A percentile compares a stretch with the other conserved stretches of the same genome.
These are phyloP conservation scores for Lecanicillium sp. DNA, from an alignment of 2,329 filamentous ascomycete species.

Conservation along the genomic window DNA sequence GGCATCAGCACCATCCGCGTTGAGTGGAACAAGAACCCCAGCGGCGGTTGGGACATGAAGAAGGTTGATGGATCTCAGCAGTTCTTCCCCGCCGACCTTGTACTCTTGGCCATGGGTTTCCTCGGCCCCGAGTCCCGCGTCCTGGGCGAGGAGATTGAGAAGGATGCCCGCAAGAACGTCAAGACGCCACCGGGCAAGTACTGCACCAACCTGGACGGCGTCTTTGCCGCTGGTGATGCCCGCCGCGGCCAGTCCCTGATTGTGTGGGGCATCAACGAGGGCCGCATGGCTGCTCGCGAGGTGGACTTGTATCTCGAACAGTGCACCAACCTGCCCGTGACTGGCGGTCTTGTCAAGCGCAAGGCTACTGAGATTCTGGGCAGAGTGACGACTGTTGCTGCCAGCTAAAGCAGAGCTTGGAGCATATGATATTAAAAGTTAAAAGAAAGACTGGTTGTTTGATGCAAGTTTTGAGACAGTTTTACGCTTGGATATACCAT, in stretches of 20 bases:
- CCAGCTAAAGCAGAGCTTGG: not conserved
- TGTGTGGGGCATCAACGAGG: conserved; percentile 98
- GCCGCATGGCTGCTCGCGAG: conserved; percentile 84
- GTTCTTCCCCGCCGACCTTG: conserved; percentile 93
- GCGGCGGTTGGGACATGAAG: conserved; percentile 97
- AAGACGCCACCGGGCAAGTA: conserved; percentile 88
- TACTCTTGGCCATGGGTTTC: conserved; percentile 96
- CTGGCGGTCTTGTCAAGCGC: conserved; percentile 85
- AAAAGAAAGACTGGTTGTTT: too few relatives aligned
- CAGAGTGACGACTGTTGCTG: conserved; percentile 8
- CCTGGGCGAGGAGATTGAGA: conserved; percentile 80
- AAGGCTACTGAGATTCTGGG: conserved; percentile 63
- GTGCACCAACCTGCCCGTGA: conserved; percentile 74
- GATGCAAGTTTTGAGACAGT: too few relatives aligned
- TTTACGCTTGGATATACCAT: too few relatives aligned
- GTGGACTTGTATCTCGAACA: conserved; percentile 82
- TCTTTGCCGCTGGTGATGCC: conserved; percentile 93
- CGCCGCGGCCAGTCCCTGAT: conserved; percentile 91
- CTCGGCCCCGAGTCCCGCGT: conserved; percentile 85
- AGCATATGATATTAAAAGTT: too few relatives aligned
- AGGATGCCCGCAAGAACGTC: conserved; percentile 89
- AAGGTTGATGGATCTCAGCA: conserved; percentile 88
- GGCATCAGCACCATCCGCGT: conserved; percentile 94
- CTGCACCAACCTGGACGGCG: conserved; percentile 76
- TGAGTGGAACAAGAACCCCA: conserved; percentile 87